A percentile compares a stretch with the other conserved stretches of the same genome.
Evolutionary conservation across 2,329 filamentous ascomycete species (phyloP).

Genomic region (Penicillium sp.): DNA sequence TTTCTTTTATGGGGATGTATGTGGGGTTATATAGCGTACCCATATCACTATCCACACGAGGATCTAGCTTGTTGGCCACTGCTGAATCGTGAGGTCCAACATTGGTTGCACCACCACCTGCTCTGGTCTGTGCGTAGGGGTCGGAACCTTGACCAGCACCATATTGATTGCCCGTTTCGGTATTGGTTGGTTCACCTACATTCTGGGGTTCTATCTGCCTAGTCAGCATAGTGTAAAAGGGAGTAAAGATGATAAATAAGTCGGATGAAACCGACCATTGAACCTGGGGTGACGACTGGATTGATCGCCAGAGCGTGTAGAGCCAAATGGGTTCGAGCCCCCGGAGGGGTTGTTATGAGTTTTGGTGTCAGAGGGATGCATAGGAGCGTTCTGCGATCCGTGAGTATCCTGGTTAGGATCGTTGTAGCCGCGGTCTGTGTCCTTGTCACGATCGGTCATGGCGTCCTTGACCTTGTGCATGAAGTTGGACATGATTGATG

Average conservation of each 20-base stretch:
- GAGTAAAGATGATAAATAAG: neutral
- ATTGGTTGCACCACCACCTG: neutral
- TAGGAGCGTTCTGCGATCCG: neutral
- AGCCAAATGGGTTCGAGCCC: neutral
- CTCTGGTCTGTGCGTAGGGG: neutral
- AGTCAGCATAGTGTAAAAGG: neutral
- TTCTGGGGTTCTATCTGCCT: neutral
- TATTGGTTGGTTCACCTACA: neutral
- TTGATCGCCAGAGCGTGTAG: neutral
- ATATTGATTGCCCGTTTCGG: neutral
- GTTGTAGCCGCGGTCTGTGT: neutral
- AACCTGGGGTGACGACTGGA: neutral
- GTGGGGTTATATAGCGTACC: constrained; percentile 11
- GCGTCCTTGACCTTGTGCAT: constrained; percentile 20
- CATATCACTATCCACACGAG: constrained; percentile 35
- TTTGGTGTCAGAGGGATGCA: neutral
- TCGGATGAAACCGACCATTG: neutral
- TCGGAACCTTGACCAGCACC: neutral
- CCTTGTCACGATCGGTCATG: constrained; percentile 5
- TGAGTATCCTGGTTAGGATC: neutral
- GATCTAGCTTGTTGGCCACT: constrained; percentile 52
- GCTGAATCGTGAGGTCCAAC: constrained; percentile 46
- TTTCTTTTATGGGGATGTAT: neutral
- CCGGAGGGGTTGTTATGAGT: neutral
- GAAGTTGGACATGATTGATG: constrained; percentile 13